Evolutionary conservation across 768 basidiomycete species (phyloP), one percentile per base, ranked within the genome.

Genomic region (Boletus sp.): DNA sequence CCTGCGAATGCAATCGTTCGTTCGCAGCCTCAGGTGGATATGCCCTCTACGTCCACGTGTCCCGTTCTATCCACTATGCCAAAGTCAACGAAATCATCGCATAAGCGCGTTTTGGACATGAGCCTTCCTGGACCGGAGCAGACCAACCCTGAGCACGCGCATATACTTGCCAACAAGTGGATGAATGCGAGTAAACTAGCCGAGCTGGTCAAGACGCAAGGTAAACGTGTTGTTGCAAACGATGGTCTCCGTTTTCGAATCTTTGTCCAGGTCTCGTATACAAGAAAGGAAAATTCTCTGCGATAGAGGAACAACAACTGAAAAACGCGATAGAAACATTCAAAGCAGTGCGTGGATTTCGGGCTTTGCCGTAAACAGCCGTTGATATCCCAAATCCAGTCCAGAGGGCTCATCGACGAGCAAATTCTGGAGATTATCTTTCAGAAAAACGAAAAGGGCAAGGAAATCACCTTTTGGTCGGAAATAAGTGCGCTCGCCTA

Each of bases 211-310:
- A 79, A 78, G 67, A 82, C 78, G 28, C 80, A 90, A 76, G 90
- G 91, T 89, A 48, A 44, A 63, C 47, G 14, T 45, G 24, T 33
- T 47, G 35, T 29, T 20, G 15, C 36, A 39, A 28, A 12, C 39
- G 35, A 33, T 20, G 20, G 29, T 50, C 37, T 32, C 54, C 47
- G 14, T 57, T 59, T 53, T 45, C 28, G 39, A 54, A 44, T 29
- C 2, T 28, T 40, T 39, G 45, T 57, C 24, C 55, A 92, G 90
- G 90, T 33, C 80, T 93, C n/a, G 80, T 89, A 3, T 92, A 90
- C 70, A 92, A 87, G 74, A 92, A 92, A 71, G 91, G 91, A 14
- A 92, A 90, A 67, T 94, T 94, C 64, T 91, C 90, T 28, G 82
- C 86, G 0, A 84, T 84, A 41, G 91, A 94, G 65, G 87, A 85